Conservation (phyloP, 2,329 filamentous ascomycete species). For the Lachnellula willkommii region DNA sequence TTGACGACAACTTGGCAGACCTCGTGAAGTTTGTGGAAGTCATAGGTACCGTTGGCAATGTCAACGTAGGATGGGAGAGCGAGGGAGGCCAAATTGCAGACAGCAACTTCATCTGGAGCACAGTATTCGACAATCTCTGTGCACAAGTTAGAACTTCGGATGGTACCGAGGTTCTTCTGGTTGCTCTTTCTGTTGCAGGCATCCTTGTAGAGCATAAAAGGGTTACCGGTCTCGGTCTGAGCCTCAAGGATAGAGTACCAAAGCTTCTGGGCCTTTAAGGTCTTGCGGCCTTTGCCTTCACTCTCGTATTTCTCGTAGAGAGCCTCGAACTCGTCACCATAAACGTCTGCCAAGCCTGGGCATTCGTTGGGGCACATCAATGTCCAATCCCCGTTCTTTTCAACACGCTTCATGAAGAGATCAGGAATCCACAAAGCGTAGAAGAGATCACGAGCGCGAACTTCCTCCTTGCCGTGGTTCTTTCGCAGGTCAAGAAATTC, state of each 20-base stretch:
- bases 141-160: conserved; percentile 97
- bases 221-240: conserved; percentile 97
- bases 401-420: conserved; percentile 99
- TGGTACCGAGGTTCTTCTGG: conserved; percentile 98
- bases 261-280: conserved; percentile 94
- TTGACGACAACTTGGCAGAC: conserved; percentile 86
- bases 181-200: conserved; percentile 98
- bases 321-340: conserved; percentile 94
- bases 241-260: conserved; percentile 99
- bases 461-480: conserved; percentile 98
- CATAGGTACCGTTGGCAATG: conserved; percentile 75
- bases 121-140: conserved; percentile 98
- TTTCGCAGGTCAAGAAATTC: conserved; percentile 96
- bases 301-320: conserved; percentile 91
- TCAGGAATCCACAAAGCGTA: conserved; percentile 97
- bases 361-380: conserved; percentile 98
- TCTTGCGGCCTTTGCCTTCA: conserved; percentile 82
- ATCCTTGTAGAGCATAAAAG: conserved; percentile 99
- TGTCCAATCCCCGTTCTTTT: conserved; percentile 95
- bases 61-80: conserved; percentile 89
- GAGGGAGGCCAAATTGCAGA: conserved; percentile 95
- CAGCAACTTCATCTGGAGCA: conserved; percentile 94
- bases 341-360: conserved; percentile 89
- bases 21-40: conserved; percentile 96
- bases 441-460: conserved; percentile 95